Base-by-base conservation (phyloP, 1,284 basidiomycete genomes). In the Polyporus tsugae region DNA sequence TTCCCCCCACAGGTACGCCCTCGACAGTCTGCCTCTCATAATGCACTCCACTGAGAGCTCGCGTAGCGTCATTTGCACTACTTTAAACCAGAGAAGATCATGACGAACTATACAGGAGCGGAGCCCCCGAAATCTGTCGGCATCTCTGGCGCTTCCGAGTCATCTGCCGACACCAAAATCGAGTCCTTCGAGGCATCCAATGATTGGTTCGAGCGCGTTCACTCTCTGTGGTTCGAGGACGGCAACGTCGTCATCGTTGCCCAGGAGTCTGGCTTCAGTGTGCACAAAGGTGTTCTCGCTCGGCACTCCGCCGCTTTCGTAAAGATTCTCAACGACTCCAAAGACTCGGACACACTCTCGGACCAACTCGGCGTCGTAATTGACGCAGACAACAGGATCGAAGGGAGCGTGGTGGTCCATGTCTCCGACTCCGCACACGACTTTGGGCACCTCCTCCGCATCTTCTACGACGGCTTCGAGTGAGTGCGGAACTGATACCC, bases 201-300 rank as follows among this genome's bases (percentile, higher is more conserved):
- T 44, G 42, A 19, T 7, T 17, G 0, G n/a, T 49, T 49, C 1
- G 46, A 49, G 10, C 46, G 22, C 10, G 46, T 49, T 25, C 22
- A 7, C 9, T 49, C 46, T 49, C 29, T 65, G 15, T 69, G 67
- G 67, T 65, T 64, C 55, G 60, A 62, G n/a, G 64, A 69, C 19
- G 67, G 67, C 4, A 65, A 62, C 42, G 22, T 69, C 39, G 29
- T 62, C 39, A 17, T 69, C 38, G n/a, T 60, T 19, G 60, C 64
- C 29, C 33, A 57, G 7, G 6, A 52, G 2, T 33, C 35, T 29
- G 36, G 33, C 38, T 69, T 63, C 59, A 60, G 64, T 6, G 64
- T 66, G 19, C 53, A 61, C 52, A 60, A 64, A n/a, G 49, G 60
- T 10, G 42, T 68, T 11, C 53, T 62, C 5, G 15, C 38, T 6